Conservation (phyloP, 805 yeast genomes). For the Kodamaea kaohsiungensis region DNA sequence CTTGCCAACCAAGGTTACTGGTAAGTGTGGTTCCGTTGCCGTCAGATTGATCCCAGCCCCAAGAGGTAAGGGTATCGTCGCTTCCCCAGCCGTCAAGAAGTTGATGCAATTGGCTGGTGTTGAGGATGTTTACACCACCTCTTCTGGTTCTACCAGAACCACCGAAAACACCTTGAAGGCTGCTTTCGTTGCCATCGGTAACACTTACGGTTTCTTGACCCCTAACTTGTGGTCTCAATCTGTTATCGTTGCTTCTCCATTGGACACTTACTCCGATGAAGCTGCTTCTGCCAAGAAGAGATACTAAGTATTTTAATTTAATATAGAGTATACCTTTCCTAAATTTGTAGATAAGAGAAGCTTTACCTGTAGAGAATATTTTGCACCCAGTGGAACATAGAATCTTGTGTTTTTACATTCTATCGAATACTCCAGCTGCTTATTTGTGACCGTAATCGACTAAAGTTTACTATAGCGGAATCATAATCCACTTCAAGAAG, state of each 20-base stretch:
- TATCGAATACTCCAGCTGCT: too few species aligned
- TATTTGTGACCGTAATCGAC: neutral
- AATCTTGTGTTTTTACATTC: too few species aligned
- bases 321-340: neutral
- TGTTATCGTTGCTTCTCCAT: constrained; percentile 86
- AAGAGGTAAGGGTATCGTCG: constrained; percentile 99
- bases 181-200: constrained; percentile 98
- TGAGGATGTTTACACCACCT: constrained; percentile 98
- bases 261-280: constrained; percentile 91
- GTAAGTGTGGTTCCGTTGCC: constrained; percentile 99
- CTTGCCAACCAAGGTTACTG: constrained; percentile 95
- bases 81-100: constrained; percentile 99
- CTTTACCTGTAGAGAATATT: too few species aligned
- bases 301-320: constrained; percentile 44
- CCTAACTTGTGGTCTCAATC: constrained; percentile 97
- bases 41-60: constrained; percentile 99
- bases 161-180: constrained; percentile 99
- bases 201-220: constrained; percentile 99
- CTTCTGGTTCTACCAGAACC: constrained; percentile 99
- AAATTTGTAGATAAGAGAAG: too few species aligned
- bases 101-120: constrained; percentile 99
- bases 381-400: too few species aligned
- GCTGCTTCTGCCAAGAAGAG: constrained; percentile 74
- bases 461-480: neutral
- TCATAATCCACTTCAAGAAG: too few species aligned